phyloP scores from a whole-genome alignment of 352 stramenopile species.

The Phytophthora ohioensis region DNA sequence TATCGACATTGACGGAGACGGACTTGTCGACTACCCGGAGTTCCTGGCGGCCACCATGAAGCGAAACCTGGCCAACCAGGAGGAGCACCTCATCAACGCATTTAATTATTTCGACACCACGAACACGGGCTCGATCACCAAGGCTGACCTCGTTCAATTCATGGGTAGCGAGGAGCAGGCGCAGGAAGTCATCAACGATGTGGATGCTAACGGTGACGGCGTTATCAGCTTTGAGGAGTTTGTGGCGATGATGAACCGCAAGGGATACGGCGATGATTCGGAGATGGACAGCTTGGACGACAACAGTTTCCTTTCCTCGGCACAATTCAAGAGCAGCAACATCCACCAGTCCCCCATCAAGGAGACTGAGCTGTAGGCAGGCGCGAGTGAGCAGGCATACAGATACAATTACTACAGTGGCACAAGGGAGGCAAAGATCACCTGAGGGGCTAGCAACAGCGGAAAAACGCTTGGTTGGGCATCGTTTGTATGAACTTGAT shows the following conservation, averaged over 20 bases:
- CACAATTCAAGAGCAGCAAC: slow-evolving; percentile 42
- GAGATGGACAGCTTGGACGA: slow-evolving; percentile 73
- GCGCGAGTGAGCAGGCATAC: slow-evolving; percentile 7
- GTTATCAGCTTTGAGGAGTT: slow-evolving; percentile 96
- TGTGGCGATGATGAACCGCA: slow-evolving; percentile 90
- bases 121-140: slow-evolving; percentile 87
- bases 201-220: slow-evolving; percentile 92
- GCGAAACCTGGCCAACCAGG: slow-evolving; percentile 85
- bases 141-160: slow-evolving; percentile 91
- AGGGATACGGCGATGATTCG: slow-evolving; percentile 83
- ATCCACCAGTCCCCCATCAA: slow-evolving; percentile 49
- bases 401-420: slow-evolving; percentile 28
- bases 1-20: slow-evolving; percentile 92
- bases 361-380: slow-evolving; percentile 77
- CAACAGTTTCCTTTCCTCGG: slow-evolving; percentile 59
- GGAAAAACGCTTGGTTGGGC: slow-evolving; percentile 13
- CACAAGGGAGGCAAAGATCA: neutral
- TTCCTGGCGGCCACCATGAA: slow-evolving; percentile 94
- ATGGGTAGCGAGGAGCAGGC: slow-evolving; percentile 94
- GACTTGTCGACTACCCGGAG: slow-evolving; percentile 90
- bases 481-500: slow-evolving; percentile 26
- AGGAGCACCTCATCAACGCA: slow-evolving; percentile 89
- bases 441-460: slow-evolving; percentile 2
- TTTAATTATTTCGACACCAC: slow-evolving; percentile 94
- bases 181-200: slow-evolving; percentile 92